Percentiles rank a stretch among this genome's conserved stretches.
Evolutionary conservation across 495 filamentous ascomycete species (phyloP).

Genomic region (Trichoderma reesei): DNA sequence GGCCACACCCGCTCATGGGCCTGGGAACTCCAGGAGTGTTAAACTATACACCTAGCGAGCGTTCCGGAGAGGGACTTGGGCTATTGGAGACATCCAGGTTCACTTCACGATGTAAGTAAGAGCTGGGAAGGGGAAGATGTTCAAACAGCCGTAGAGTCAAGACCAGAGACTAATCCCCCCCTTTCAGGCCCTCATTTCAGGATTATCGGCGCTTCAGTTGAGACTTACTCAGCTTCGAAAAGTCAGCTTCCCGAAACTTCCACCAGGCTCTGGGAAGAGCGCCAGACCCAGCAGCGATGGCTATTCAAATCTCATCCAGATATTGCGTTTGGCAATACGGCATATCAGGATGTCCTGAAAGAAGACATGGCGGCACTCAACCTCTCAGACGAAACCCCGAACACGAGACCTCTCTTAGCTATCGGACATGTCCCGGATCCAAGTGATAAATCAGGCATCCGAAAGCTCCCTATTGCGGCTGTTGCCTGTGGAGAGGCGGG

Average conservation of each 20-base stretch:
- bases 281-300: conserved; percentile 10
- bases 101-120: background rate
- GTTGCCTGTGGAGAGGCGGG: conserved; percentile 4
- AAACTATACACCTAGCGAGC: background rate
- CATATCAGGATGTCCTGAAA: background rate
- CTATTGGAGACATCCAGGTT: background rate
- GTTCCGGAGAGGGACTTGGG: background rate
- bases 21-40: background rate
- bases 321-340: background rate
- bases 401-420: background rate
- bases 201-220: background rate
- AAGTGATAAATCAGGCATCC: background rate
- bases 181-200: conserved; percentile 2
- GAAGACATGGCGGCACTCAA: background rate
- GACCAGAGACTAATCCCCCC: background rate
- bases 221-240: conserved; percentile 8
- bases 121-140: background rate
- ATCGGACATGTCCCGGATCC: conserved; percentile 8
- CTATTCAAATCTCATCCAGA: conserved; percentile 9
- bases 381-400: background rate
- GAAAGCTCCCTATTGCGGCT: background rate
- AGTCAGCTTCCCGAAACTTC: background rate
- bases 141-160: background rate
- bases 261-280: background rate
- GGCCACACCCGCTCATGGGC: background rate